Evolutionary conservation across 75 land plant genomes (phyloP), one percentile per base, ranked within the genome.

Genomic region (Picea sitchensis): DNA sequence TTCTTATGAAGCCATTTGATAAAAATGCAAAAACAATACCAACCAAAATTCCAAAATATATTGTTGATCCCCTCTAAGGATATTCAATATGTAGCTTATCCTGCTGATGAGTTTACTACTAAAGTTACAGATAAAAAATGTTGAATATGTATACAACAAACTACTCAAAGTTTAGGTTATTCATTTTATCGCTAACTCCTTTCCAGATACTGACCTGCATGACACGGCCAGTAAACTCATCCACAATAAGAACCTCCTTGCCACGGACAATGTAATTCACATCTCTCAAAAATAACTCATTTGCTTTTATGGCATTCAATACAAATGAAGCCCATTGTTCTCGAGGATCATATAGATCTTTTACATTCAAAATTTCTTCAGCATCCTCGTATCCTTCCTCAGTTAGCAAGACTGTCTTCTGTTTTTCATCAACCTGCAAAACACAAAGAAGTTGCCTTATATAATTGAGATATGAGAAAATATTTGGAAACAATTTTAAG

Each of bases 331-430:
- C 99, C 99, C 99, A 98, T 71, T 98, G 99, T 76, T 95, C 99
- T 51, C 98, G 88, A 56, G 99, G 99, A 85, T 98, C 98, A 83
- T 98, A 98, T 20, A 98, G 84, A 80, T 98, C 99, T 64, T 90
- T 98, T 7, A 95, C 92, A 82, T 82, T 81, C 74, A 98, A 78
- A 80, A 98, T 98, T 64, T 95, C 96, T 79, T 98, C 99, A 65
- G 99, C 94, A 82, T 98, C 99, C 73, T 96, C 99, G 80, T 98
- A 98, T 61, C 99, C 99, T 76, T 93, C 92, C 82, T 98, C 99
- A 61, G 94, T 90, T 9, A 98, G 85, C 30, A 98, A 83, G 77
- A 98, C 86, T 65, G 93, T 89, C 78, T 98, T 98, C 77, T 93
- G 98, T 82, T 98, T 98, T 81, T 98, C 99, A 84, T 98, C 99